phyloP scores from a whole-genome alignment of 2,329 filamentous ascomycete species.

The Calcarisporium arbuscula region DNA sequence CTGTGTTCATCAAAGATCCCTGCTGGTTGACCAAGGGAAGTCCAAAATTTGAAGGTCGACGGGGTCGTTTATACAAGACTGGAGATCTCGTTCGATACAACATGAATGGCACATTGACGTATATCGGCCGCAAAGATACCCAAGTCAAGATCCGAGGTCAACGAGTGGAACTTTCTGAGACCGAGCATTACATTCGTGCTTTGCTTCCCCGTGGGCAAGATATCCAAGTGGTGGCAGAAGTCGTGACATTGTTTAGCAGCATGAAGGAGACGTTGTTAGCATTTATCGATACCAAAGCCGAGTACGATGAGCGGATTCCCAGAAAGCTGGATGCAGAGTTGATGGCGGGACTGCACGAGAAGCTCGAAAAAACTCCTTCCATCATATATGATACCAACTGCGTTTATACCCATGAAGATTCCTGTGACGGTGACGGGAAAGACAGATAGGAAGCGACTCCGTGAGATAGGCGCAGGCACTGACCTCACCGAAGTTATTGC shows the following conservation, averaged over 20 bases:
- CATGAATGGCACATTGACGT: conserved; percentile 33
- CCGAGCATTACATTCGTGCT: conserved; percentile 39
- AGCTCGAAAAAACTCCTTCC: conserved; percentile 25
- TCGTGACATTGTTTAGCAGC: too few species aligned
- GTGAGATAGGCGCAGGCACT: conserved; percentile 35
- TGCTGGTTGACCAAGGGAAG: conserved; percentile 14
- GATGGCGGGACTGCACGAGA: conserved; percentile 23
- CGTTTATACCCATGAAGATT: conserved; percentile 39
- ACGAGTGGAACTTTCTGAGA: conserved; percentile 41
- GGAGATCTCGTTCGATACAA: conserved; percentile 41
- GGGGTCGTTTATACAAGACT: conserved; percentile 34
- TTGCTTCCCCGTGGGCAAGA: conserved; percentile 30
- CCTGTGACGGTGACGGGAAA: conserved; percentile 43
- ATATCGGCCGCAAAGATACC: conserved; percentile 47
- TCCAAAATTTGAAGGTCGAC: background rate
- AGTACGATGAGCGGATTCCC: conserved; percentile 30
- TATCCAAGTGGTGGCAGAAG: conserved; percentile 16
- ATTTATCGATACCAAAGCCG: too few species aligned
- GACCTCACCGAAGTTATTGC: too few species aligned
- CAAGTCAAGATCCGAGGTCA: conserved; percentile 57
- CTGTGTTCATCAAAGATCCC: conserved; percentile 35
- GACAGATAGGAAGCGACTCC: conserved; percentile 42
- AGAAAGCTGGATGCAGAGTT: conserved; percentile 11
- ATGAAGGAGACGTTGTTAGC: too few species aligned
- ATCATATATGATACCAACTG: conserved; percentile 42